Base-by-base conservation (phyloP, 495 filamentous ascomycete species). In the Penicillium robsamsonii region DNA sequence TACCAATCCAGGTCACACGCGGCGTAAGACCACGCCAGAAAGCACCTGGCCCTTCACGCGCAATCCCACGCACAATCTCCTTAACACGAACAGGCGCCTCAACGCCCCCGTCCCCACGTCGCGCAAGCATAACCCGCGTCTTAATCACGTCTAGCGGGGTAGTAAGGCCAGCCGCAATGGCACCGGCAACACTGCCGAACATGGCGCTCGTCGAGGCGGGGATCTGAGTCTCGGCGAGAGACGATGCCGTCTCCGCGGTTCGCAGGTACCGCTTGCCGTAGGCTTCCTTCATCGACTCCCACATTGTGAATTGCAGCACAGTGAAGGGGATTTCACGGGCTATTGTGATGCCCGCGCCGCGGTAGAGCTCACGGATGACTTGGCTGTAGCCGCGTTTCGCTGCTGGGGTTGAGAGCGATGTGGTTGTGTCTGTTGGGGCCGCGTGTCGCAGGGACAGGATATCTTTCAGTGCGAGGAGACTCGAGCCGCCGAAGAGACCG, bases 291-390 rank as follows among this genome's bases (percentile, higher is more conserved):
- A 97, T 81, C 3, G 81, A 86, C 72, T 98, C 94, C 94, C 94
- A 98, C 64, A 98, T 79, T 17, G 94, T 96, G 64, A 98, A 98
- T 70, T 98, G 94, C 35, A 98, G 83, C 11, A 97, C 84, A 6
- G 94, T 97, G 60, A 98, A 98, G 9, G 94, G 94, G 51, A 98
- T 95, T 76, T 98, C 94, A 46, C 94, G 85, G 75, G 96, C 86
- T 25, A 98, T 86, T 11, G 94, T 98, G 58, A 97, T 87, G 0
- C 84, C 81, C 79, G 91, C 95, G 2, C 94, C 94, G 13, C 93
- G 81, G 64, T 98, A 98, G 51, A 98, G 67, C 68, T 96, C 92
- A 47, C 82, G 74, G 79, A 90, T 83, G 25, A 96, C 87, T 13
- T 83, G 83, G 18, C 58, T 27, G 67, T 72, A 49, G 69, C 84